phyloP scores from a whole-genome alignment of 148 eudicot genomes.

The Limonium bicolor region DNA sequence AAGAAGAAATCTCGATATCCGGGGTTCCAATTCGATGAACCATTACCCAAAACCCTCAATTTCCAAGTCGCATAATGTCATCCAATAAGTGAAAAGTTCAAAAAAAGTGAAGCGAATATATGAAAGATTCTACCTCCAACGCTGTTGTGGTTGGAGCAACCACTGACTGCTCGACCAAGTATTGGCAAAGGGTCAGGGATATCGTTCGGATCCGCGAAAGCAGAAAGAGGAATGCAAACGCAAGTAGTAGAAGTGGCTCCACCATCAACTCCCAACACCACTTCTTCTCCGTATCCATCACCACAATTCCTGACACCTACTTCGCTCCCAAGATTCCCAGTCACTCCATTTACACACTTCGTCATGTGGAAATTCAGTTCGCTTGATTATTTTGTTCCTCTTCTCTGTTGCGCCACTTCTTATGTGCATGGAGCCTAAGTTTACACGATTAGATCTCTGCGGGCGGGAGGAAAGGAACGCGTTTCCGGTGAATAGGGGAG shows the following conservation, averaged over 20 bases:
- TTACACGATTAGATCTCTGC: too few species aligned
- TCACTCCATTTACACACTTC: too few species aligned
- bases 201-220: constrained; percentile 12
- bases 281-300: constrained; percentile 17
- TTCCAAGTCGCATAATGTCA: not conserved
- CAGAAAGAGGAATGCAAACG: constrained; percentile 42
- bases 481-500: too few species aligned
- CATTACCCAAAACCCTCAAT: not conserved
- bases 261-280: constrained; percentile 67
- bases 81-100: not conserved
- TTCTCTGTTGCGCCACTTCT: too few species aligned
- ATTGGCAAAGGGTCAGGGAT: too few species aligned
- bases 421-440: too few species aligned
- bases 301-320: too few species aligned
- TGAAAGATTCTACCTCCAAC: constrained; percentile 49
- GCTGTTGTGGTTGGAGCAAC: constrained; percentile 77
- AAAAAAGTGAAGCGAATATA: not conserved
- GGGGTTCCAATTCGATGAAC: not conserved
- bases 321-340: too few species aligned
- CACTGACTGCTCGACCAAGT: constrained; percentile 52
- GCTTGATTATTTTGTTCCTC: too few species aligned
- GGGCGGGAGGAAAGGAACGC: too few species aligned
- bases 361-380: too few species aligned
- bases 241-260: constrained; percentile 78
- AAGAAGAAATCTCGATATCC: too few species aligned